Percentiles rank a stretch among this genome's conserved stretches.
These are phyloP conservation scores for Fusarium neocosmosporiellum DNA, from an alignment of 2,329 filamentous ascomycete genomes.

Conservation along the genomic window DNA sequence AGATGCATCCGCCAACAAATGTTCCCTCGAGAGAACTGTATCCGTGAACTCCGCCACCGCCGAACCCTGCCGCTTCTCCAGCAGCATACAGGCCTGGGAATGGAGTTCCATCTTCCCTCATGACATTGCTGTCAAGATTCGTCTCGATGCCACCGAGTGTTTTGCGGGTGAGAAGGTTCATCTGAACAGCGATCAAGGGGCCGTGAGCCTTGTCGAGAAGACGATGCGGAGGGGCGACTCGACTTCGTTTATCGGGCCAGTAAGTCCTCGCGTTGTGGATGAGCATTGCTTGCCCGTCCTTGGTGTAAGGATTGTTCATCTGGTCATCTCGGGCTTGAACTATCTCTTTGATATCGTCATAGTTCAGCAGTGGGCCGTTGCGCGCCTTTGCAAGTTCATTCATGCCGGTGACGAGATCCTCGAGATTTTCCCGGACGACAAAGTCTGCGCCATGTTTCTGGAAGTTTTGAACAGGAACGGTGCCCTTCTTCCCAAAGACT, in stretches of 20 bases:
- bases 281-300: constrained; percentile 72
- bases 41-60: constrained; percentile 71
- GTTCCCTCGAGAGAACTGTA: constrained; percentile 72
- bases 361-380: constrained; percentile 60
- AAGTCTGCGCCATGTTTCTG: constrained; percentile 70
- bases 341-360: constrained; percentile 55
- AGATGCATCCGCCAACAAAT: constrained; percentile 72
- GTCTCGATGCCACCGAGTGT: constrained; percentile 71
- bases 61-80: constrained; percentile 70
- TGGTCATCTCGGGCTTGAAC: constrained; percentile 67
- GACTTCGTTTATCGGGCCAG: constrained; percentile 63
- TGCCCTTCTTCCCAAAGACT: constrained; percentile 63
- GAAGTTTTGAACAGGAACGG: constrained; percentile 67
- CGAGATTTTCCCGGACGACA: constrained; percentile 65
- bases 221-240: constrained; percentile 65
- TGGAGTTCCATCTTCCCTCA: constrained; percentile 58
- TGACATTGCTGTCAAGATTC: constrained; percentile 66
- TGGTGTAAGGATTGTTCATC: constrained; percentile 66
- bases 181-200: constrained; percentile 68
- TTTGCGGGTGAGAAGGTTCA: constrained; percentile 72
- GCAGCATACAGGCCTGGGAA: constrained; percentile 70
- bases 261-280: constrained; percentile 67
- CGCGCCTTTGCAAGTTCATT: constrained; percentile 63
- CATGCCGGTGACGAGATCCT: constrained; percentile 68
- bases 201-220: constrained; percentile 66